Evolutionary conservation across 805 yeast species (phyloP), one percentile per base, ranked within the genome.

Genomic region (Wickerhamomyces bovis): DNA sequence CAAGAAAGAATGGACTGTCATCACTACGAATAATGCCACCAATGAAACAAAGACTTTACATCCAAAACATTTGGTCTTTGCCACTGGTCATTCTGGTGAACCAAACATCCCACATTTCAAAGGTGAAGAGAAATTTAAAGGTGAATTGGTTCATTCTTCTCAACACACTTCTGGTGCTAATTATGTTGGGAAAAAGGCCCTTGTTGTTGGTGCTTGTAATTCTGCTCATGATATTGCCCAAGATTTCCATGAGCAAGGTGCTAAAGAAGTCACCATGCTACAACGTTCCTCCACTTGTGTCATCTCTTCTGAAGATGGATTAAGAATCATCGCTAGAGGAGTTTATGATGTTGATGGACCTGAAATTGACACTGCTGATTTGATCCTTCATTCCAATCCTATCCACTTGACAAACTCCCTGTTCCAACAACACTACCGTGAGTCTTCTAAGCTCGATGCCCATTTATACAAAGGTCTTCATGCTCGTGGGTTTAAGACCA

Each of bases 51-150:
- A 50, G 38, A 50, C 33, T 8, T 48, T 69, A 22, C 30, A 51
- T 15, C 73, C 73, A 45, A 58, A 62, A 22, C 75, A 72, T 50
- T 35, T 72, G 3, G 67, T 72, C 18, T 58, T 72, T 60, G 69
- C 75, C 18, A 71, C 76, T 11, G 77, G 77, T 19, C 71, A 69
- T 41, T 71, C 75, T 11, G 76, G 76, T 42, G 70, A 68, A 44
- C 72, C 76, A 39, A 69, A 69, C 53, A 56, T 71, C 51, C 77
- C 77, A 18, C 55, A 54, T 18, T 70, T 71, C 62, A 56, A 56
- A 23, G 68, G 66, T 35, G 69, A 68, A 48, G 67, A 67, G 8
- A 45, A 51, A 13, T 72, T 70, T 56, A 61, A 66, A 50, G 71
- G 72, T 16, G 63, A 56, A 33, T 56, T 72, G 42, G 67, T 68